phyloP scores from a whole-genome alignment of 768 basidiomycete species.

The Rhodotorula taiwanensis region DNA sequence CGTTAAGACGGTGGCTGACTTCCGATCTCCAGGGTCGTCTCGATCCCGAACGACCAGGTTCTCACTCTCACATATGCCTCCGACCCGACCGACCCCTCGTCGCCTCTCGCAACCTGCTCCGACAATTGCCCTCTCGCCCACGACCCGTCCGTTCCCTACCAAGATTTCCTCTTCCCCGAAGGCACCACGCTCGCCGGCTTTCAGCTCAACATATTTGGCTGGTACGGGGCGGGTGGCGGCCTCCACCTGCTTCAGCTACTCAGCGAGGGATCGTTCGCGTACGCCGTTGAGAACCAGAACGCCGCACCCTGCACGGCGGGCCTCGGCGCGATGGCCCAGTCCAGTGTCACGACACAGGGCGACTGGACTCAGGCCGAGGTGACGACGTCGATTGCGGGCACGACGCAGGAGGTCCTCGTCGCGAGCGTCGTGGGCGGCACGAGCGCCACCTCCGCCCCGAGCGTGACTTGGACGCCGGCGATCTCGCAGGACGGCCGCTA shows the following conservation, averaged over 20 bases:
- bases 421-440: constrained; percentile 63
- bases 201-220: constrained; percentile 70
- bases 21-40: constrained; percentile 42
- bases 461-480: constrained; percentile 82
- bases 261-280: constrained; percentile 59
- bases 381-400: constrained; percentile 52
- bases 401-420: constrained; percentile 65
- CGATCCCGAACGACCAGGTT: constrained; percentile 81
- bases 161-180: constrained; percentile 80
- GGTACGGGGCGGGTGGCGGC: constrained; percentile 68
- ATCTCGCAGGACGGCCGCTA: constrained; percentile 85
- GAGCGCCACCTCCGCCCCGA: constrained; percentile 58
- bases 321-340: constrained; percentile 14
- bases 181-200: constrained; percentile 71
- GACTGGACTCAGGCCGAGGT: constrained; percentile 58
- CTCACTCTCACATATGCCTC: constrained; percentile 63
- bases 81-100: constrained; percentile 54
- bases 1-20: neutral
- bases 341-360: constrained; percentile 46
- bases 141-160: constrained; percentile 69
- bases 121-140: constrained; percentile 70
- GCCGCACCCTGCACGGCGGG: constrained; percentile 33
- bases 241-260: constrained; percentile 86
- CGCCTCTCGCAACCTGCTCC: constrained; percentile 69
- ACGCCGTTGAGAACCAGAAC: constrained; percentile 32